A percentile compares a stretch with the other conserved stretches of the same genome.
Conservation (phyloP, 2,329 filamentous ascomycete species). For the Tolypocladium inflatum region DNA sequence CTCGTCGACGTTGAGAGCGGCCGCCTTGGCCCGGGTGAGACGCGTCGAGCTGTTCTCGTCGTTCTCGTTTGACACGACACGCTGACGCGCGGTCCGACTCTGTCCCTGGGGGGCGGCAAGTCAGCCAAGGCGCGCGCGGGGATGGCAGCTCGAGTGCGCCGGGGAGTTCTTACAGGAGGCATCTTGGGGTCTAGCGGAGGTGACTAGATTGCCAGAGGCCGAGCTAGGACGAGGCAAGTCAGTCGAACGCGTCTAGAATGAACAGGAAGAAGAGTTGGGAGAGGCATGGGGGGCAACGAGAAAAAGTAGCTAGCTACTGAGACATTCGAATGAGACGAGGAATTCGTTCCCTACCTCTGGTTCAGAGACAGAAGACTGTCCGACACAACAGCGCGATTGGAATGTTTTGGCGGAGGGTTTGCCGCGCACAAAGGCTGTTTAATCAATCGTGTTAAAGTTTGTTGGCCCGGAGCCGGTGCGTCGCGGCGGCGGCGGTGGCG, state of each 20-base stretch:
- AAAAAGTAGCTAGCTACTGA: conserved; percentile 13
- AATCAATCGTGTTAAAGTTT: conserved; percentile 15
- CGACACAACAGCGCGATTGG: conserved; percentile 24
- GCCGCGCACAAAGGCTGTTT: conserved; percentile 14
- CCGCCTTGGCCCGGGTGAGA: conserved; percentile 87
- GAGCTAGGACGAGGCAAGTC: conserved; percentile 6
- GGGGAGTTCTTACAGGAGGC: not conserved
- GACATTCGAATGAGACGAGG: conserved; percentile 18
- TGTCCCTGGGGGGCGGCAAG: conserved; percentile 39
- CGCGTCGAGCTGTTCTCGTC: conserved; percentile 86
- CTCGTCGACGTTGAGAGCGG: conserved; percentile 60
- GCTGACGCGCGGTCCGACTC: conserved; percentile 63
- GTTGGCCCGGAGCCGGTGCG: conserved; percentile 11
- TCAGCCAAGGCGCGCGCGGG: conserved; percentile 5
- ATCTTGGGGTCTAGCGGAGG: conserved; percentile 8
- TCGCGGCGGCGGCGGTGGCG: conserved; percentile 8
- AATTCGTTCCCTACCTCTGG: conserved; percentile 25
- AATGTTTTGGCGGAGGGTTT: conserved; percentile 23
- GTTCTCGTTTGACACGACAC: conserved; percentile 81
- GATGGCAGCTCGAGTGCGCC: conserved; percentile 40
- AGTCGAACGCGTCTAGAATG: conserved; percentile 9
- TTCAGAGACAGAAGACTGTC: conserved; percentile 19
- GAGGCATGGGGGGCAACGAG: conserved; percentile 1
- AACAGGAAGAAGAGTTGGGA: conserved; percentile 1
- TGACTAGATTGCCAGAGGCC: conserved; percentile 10